A percentile compares a stretch with the other conserved stretches of the same genome.
phyloP scores from a whole-genome alignment of 2,329 filamentous ascomycete genomes.

The Alternaria incomplexa region DNA sequence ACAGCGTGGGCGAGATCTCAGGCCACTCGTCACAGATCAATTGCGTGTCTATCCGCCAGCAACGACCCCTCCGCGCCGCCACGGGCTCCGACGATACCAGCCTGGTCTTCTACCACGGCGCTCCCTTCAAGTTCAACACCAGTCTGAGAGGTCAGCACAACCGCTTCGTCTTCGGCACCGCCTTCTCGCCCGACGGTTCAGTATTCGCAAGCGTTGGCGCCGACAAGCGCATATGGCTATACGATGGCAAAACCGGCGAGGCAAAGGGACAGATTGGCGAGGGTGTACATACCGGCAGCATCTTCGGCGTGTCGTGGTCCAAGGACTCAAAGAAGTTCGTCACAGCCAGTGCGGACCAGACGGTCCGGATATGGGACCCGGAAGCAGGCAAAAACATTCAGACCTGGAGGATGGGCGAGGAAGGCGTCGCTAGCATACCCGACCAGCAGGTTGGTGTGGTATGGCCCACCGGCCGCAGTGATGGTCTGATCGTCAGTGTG shows the following conservation, averaged over 20 bases:
- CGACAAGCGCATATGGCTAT: slow-evolving; percentile 92
- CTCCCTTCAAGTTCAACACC: slow-evolving; percentile 94
- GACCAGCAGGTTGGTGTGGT: slow-evolving; percentile 96
- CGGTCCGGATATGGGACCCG: slow-evolving; percentile 91
- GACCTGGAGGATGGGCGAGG: slow-evolving; percentile 83
- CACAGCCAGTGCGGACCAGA: slow-evolving; percentile 92
- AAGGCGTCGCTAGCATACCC: slow-evolving; percentile 71
- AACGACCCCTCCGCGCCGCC: slow-evolving; percentile 87
- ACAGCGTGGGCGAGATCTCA: slow-evolving; percentile 91
- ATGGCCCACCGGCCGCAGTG: slow-evolving; percentile 80
- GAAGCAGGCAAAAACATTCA: slow-evolving; percentile 78
- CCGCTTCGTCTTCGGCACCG: slow-evolving; percentile 86
- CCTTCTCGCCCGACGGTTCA: slow-evolving; percentile 87
- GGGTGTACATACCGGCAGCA: slow-evolving; percentile 87
- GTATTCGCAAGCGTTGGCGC: slow-evolving; percentile 85
- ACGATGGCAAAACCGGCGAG: slow-evolving; percentile 95
- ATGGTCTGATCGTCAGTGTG: slow-evolving; percentile 88
- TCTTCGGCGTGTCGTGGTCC: slow-evolving; percentile 91
- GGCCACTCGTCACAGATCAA: slow-evolving; percentile 94
- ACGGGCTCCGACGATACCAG: slow-evolving; percentile 90
- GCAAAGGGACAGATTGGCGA: slow-evolving; percentile 77
- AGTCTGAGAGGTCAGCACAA: slow-evolving; percentile 80
- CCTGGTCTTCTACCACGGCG: slow-evolving; percentile 90
- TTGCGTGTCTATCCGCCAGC: slow-evolving; percentile 84
- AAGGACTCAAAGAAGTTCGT: slow-evolving; percentile 84